Conservation (phyloP, 768 basidiomycete species). For the Kwoniella pini region DNA sequence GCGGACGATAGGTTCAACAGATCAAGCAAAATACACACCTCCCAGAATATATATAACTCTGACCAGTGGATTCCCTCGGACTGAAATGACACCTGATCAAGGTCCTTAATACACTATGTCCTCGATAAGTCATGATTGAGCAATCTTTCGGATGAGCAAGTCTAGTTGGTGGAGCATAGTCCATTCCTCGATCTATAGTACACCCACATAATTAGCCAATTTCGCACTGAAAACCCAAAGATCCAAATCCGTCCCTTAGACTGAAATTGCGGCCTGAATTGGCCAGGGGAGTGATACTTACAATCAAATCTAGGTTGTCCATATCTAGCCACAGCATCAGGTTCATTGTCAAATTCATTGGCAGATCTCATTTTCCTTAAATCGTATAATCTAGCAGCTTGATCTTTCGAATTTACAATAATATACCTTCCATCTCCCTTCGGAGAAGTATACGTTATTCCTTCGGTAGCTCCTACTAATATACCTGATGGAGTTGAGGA, state of each 20-base stretch:
- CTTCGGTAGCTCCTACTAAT: conserved; percentile 89
- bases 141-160: conserved; percentile 82
- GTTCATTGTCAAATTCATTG: conserved; percentile 65
- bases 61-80: conserved; percentile 85
- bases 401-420: conserved; percentile 95
- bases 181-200: conserved; percentile 31
- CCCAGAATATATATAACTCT: conserved; percentile 92
- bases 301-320: conserved; percentile 65
- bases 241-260: too few relatives aligned
- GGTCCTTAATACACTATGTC: conserved; percentile 84
- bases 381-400: conserved; percentile 88
- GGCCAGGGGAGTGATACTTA: conserved; percentile 66
- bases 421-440: conserved; percentile 96
- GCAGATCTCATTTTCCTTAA: conserved; percentile 85
- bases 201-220: neutral
- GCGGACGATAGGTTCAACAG: too few relatives aligned
- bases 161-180: conserved; percentile 65
- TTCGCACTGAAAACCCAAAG: too few relatives aligned
- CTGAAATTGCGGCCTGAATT: too few relatives aligned
- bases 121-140: conserved; percentile 92
- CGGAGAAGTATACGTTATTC: conserved; percentile 89
- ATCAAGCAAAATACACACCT: conserved; percentile 69
- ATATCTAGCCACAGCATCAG: conserved; percentile 58
- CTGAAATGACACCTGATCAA: conserved; percentile 97
- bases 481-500: conserved; percentile 81